Percentiles rank a stretch among this genome's conserved stretches.
Evolutionary conservation across 768 basidiomycete species (phyloP).

Genomic region (Vararia minispora): DNA sequence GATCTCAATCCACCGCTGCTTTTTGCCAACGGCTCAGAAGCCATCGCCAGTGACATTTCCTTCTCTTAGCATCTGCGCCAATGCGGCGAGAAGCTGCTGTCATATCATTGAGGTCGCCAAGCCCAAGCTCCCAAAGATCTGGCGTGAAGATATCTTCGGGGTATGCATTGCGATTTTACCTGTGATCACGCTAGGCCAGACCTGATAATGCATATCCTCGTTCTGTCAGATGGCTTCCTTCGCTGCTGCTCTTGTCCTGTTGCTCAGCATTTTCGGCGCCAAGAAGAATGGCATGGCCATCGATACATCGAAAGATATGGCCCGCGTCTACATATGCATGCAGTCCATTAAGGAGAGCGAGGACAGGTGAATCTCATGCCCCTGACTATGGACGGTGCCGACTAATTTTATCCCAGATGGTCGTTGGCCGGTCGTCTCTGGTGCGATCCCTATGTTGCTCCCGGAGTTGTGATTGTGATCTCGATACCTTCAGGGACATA

Average conservation of each 20-base stretch:
- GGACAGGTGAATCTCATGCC: too few species aligned
- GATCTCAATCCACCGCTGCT: conserved; percentile 40
- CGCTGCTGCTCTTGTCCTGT: conserved; percentile 38
- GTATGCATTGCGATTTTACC: conserved; percentile 1
- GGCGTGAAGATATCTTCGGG: conserved; percentile 9
- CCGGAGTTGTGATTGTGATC: too few species aligned
- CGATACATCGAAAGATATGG: conserved; percentile 34
- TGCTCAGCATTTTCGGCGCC: conserved; percentile 47
- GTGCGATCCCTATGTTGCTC: too few species aligned
- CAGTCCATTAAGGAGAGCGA: too few species aligned
- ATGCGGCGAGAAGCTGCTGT: conserved; percentile 36
- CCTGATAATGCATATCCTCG: too few species aligned
- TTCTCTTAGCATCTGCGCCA: conserved; percentile 41
- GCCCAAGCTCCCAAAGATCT: conserved; percentile 14
- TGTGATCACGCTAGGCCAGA: conserved; percentile 3
- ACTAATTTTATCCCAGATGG: too few species aligned
- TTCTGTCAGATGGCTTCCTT: conserved; percentile 28
- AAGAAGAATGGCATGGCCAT: conserved; percentile 28
- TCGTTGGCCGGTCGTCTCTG: too few species aligned
- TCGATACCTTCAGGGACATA: too few species aligned
- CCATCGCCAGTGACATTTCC: conserved; percentile 26
- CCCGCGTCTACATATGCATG: conserved; percentile 44
- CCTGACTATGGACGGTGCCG: too few species aligned
- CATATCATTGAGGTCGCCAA: conserved; percentile 28
- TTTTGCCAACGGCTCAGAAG: conserved; percentile 28